Conservation (phyloP, 495 filamentous ascomycete genomes). For the Tirmania nivea region DNA sequence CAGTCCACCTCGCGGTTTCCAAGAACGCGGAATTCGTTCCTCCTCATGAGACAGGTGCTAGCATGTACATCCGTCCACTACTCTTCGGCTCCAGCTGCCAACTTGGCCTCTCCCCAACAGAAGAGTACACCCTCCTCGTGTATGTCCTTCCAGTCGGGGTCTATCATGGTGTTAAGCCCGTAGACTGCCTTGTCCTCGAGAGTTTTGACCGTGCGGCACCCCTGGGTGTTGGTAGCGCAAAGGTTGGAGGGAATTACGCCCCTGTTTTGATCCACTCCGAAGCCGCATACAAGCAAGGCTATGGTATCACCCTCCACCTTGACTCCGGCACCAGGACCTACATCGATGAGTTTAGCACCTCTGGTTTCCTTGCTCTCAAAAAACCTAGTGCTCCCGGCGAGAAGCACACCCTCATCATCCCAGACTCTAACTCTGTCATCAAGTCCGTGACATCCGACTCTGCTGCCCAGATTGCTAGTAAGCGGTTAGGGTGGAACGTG, state of each 20-base stretch:
- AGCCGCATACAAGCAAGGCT: slow-evolving; percentile 46
- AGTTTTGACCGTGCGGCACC: slow-evolving; percentile 56
- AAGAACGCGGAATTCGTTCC: slow-evolving; percentile 77
- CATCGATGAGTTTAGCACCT: slow-evolving; percentile 80
- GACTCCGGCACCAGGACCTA: slow-evolving; percentile 58
- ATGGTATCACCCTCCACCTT: slow-evolving; percentile 68
- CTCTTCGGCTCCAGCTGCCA: slow-evolving; percentile 69
- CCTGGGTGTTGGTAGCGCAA: slow-evolving; percentile 49
- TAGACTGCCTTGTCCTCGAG: slow-evolving; percentile 58
- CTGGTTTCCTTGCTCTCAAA: slow-evolving; percentile 58
- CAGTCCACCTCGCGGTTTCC: slow-evolving; percentile 56
- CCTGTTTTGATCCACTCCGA: slow-evolving; percentile 64
- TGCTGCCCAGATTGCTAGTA: slow-evolving; percentile 40
- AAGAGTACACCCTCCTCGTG: slow-evolving; percentile 73
- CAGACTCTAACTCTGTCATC: slow-evolving; percentile 63
- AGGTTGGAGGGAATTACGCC: slow-evolving; percentile 65
- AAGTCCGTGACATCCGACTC: slow-evolving; percentile 58
- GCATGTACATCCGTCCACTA: slow-evolving; percentile 73
- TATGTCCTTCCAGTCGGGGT: slow-evolving; percentile 73
- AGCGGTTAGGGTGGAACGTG: slow-evolving; percentile 41
- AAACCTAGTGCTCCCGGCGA: slow-evolving; percentile 27
- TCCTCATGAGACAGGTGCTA: slow-evolving; percentile 58
- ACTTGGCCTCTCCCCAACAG: slow-evolving; percentile 56
- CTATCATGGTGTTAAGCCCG: slow-evolving; percentile 67
- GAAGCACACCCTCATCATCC: slow-evolving; percentile 49